Evolutionary conservation across 208 protist genomes (phyloP).

Genomic region (Leishmania amazonensis): DNA sequence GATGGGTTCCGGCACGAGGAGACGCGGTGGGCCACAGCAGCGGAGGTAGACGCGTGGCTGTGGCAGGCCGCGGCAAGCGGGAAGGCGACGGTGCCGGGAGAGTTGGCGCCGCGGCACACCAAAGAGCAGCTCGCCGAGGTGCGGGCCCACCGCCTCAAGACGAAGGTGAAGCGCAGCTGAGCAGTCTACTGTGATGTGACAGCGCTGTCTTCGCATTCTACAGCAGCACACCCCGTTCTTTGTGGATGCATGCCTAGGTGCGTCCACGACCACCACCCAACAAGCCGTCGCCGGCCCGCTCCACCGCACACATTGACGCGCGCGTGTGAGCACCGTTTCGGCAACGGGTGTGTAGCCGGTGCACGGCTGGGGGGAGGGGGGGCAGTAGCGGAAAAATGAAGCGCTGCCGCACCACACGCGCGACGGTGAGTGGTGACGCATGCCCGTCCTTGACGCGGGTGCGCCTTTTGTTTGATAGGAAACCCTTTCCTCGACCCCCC

Average conservation of each 20-base stretch:
- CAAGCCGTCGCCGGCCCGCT: background rate
- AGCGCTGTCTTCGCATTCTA: too few species aligned
- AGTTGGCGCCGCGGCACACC: slow-evolving; percentile 32
- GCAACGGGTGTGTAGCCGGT: background rate
- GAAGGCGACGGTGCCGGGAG: slow-evolving; percentile 39
- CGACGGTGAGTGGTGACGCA: background rate
- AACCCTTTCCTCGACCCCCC: too few species aligned
- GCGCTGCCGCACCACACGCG: background rate
- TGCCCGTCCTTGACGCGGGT: background rate
- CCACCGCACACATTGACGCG: background rate
- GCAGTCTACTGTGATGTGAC: background rate
- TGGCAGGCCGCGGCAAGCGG: slow-evolving; percentile 13
- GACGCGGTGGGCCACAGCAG: slow-evolving; percentile 24
- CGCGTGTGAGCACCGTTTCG: background rate
- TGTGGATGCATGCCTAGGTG: background rate
- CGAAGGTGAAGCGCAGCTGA: slow-evolving; percentile 38
- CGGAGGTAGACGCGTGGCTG: slow-evolving; percentile 39
- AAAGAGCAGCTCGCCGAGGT: slow-evolving; percentile 50
- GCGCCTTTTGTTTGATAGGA: background rate
- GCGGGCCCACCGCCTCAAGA: slow-evolving; percentile 51
- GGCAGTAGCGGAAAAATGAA: background rate
- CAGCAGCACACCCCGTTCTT: background rate
- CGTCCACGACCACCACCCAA: background rate
- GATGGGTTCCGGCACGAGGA: slow-evolving; percentile 60
- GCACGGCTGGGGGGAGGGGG: background rate